phyloP scores from a whole-genome alignment of 371 early-diverging fungal species.

The Gilbertella persicaria region DNA sequence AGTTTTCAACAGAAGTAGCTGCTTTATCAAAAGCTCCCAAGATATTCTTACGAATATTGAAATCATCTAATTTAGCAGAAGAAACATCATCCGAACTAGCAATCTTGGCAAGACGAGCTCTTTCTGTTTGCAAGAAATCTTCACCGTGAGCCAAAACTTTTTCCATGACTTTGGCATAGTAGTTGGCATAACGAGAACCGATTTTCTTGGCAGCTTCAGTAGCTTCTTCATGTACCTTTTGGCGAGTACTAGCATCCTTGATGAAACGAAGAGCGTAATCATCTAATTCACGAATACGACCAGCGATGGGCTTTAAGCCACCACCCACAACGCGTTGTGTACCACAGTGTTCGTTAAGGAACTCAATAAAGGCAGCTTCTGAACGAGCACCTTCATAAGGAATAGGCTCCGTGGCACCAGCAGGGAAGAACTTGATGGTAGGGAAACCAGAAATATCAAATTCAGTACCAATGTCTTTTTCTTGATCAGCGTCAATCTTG shows the following conservation, averaged over 20 bases:
- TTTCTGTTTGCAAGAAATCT: conserved; percentile 65
- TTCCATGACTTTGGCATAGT: conserved; percentile 78
- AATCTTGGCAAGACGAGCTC: conserved; percentile 72
- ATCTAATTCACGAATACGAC: conserved; percentile 73
- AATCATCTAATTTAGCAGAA: conserved; percentile 70
- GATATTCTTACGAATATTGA: conserved; percentile 77
- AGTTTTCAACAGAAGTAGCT: conserved; percentile 43
- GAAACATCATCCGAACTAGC: conserved; percentile 59
- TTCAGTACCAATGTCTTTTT: conserved; percentile 53
- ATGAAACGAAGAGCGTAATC: conserved; percentile 65
- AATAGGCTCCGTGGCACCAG: conserved; percentile 65
- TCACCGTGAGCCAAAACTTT: conserved; percentile 63
- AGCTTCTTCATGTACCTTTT: conserved; percentile 41
- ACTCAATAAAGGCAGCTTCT: conserved; percentile 83
- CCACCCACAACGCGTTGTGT: conserved; percentile 84
- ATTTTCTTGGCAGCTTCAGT: conserved; percentile 30
- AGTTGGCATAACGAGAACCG: conserved; percentile 54
- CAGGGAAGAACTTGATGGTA: conserved; percentile 87
- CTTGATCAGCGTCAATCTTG: conserved; percentile 84
- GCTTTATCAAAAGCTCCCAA: conserved; percentile 58
- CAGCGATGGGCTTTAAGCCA: conserved; percentile 57
- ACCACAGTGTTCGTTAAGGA: conserved; percentile 87
- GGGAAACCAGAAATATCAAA: conserved; percentile 81
- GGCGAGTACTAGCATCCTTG: conserved; percentile 38
- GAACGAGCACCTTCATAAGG: conserved; percentile 79